Evolutionary conservation across 306 rosid genomes (phyloP).

Genomic region (Aeschynomene evenia): DNA sequence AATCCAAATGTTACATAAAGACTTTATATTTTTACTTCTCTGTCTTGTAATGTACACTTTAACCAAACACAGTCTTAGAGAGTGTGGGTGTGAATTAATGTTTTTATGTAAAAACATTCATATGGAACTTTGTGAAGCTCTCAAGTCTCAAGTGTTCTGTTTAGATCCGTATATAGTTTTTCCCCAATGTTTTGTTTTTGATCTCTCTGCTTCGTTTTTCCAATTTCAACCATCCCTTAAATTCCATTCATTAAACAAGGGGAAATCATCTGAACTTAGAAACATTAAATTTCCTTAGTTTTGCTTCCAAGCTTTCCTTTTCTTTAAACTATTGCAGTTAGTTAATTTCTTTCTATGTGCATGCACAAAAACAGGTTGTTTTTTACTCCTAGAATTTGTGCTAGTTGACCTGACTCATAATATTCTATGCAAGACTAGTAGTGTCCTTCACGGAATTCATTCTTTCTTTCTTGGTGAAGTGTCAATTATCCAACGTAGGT

Average conservation of each 20-base stretch:
- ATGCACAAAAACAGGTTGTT: constrained; percentile 21
- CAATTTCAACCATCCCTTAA: background rate
- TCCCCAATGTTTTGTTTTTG: background rate
- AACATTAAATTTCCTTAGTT: background rate
- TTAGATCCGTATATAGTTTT: constrained; percentile 2
- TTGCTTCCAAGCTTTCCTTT: background rate
- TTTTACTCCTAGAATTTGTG: constrained; percentile 19
- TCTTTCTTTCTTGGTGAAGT: background rate
- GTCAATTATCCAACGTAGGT: background rate
- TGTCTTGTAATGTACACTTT: no score
- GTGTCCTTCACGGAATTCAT: background rate
- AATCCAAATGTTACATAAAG: no score
- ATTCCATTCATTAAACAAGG: background rate
- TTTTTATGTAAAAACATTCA: no score
- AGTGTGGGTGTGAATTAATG: no score
- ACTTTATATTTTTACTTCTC: no score
- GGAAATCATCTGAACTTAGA: background rate
- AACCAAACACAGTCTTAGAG: no score
- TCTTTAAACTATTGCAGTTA: background rate
- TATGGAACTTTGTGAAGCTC: constrained; percentile 6
- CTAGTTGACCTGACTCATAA: constrained; percentile 30
- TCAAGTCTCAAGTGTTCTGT: background rate
- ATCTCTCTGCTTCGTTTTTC: background rate
- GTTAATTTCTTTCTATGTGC: constrained; percentile 3
- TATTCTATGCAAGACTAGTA: constrained; percentile 15